phyloP scores from a whole-genome alignment of 2,329 filamentous ascomycete species.

The Fusarium setosum region DNA sequence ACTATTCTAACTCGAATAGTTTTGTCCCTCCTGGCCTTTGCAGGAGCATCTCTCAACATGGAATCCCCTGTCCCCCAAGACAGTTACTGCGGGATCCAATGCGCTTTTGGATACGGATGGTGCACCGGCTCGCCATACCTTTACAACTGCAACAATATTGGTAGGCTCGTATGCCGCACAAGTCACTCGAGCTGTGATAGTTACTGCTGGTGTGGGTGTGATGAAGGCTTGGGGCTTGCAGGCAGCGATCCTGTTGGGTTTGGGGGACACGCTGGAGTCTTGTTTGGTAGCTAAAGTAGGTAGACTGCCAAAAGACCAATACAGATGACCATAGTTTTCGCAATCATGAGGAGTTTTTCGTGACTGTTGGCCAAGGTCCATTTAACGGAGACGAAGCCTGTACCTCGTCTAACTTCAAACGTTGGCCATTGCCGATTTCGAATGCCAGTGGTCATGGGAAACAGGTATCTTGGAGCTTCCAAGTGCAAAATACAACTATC shows the following conservation, averaged over 20 bases:
- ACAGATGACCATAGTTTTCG: no score
- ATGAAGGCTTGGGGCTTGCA: neutral
- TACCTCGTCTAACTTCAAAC: no score
- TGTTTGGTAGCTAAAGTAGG: neutral
- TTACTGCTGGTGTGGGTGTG: conserved; percentile 4
- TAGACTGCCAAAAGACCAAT: no score
- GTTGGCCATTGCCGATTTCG: no score
- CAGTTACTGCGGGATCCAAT: neutral
- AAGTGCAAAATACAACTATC: no score
- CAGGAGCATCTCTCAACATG: neutral
- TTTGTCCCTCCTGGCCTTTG: no score
- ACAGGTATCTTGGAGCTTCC: no score
- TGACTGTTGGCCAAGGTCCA: no score
- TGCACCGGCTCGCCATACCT: neutral
- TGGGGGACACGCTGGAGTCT: neutral
- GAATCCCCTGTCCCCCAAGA: neutral
- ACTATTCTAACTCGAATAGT: neutral
- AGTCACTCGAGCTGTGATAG: neutral
- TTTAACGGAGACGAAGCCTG: no score
- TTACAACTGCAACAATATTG: neutral
- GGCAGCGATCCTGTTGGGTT: neutral
- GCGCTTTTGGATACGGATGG: conserved; percentile 2
- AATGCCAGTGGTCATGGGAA: no score
- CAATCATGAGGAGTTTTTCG: no score
- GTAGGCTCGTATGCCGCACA: neutral